phyloP scores from a whole-genome alignment of 108 stramenopile species.

The Poteriospumella lacustris region DNA sequence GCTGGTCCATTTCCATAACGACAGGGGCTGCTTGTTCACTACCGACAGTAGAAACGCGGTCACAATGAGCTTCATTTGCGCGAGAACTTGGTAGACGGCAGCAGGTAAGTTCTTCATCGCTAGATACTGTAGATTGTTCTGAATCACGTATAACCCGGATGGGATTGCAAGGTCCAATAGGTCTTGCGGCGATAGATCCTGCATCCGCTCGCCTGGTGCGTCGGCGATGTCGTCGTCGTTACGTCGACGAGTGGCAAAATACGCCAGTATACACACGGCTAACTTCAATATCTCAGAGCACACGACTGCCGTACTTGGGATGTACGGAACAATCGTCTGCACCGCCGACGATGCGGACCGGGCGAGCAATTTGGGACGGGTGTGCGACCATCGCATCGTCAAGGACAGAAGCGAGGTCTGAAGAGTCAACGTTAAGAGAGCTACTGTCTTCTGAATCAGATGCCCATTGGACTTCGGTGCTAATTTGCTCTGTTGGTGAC shows the following conservation, averaged over 20 bases:
- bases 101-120: neutral
- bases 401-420: no score
- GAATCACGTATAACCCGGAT: slow-evolving; percentile 18
- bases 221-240: neutral
- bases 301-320: slow-evolving; percentile 8
- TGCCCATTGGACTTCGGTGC: no score
- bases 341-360: no score
- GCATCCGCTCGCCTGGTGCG: neutral
- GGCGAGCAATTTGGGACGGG: no score
- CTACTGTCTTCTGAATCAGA: no score
- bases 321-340: slow-evolving; percentile 2
- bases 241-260: neutral
- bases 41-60: neutral
- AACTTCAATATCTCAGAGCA: neutral
- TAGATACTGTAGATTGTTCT: slow-evolving; percentile 28
- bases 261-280: neutral
- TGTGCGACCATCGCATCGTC: no score
- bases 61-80: slow-evolving; percentile 1
- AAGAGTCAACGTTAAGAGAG: no score
- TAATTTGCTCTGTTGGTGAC: no score
- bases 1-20: neutral
- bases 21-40: neutral
- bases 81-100: neutral
- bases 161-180: neutral
- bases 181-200: neutral